Evolutionary conservation across 768 basidiomycete genomes (phyloP).

Genomic region (Nidularia pulvinata): DNA sequence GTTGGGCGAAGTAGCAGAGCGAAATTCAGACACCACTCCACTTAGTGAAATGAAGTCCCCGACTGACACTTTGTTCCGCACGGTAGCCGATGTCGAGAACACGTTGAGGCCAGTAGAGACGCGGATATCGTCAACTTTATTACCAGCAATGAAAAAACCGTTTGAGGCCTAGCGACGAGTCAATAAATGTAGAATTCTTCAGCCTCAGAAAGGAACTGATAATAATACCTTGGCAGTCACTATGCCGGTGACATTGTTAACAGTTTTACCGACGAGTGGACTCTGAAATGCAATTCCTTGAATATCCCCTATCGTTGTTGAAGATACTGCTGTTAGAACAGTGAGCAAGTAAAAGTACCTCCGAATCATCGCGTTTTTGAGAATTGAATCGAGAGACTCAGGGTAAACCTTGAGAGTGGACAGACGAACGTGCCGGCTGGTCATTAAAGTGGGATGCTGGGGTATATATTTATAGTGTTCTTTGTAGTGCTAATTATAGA

Average conservation of each 20-base stretch:
- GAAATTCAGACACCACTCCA: slow-evolving; percentile 49
- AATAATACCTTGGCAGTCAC: slow-evolving; percentile 50
- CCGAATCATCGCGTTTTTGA: slow-evolving; percentile 20
- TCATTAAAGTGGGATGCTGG: too few species aligned
- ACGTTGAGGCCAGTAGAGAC: slow-evolving; percentile 51
- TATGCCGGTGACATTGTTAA: slow-evolving; percentile 45
- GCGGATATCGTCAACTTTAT: slow-evolving; percentile 39
- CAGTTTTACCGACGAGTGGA: slow-evolving; percentile 40
- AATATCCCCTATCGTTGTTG: slow-evolving; percentile 46
- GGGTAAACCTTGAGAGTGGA: too few species aligned
- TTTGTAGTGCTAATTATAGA: too few species aligned
- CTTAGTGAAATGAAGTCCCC: slow-evolving; percentile 47
- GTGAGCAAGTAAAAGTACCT: slow-evolving; percentile 19
- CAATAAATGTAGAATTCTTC: not conserved
- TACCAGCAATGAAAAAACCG: slow-evolving; percentile 49
- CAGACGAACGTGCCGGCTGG: too few species aligned
- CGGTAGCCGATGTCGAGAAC: slow-evolving; percentile 37
- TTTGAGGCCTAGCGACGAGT: slow-evolving; percentile 27
- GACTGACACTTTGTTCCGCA: slow-evolving; percentile 33
- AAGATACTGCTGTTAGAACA: slow-evolving; percentile 19
- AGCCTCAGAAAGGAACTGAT: not conserved
- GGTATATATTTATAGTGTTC: too few species aligned
- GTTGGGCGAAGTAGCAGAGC: slow-evolving; percentile 37
- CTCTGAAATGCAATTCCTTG: slow-evolving; percentile 47
- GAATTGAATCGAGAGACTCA: too few species aligned